phyloP scores from a whole-genome alignment of 352 stramenopile genomes.

The Pythium periplocum region DNA sequence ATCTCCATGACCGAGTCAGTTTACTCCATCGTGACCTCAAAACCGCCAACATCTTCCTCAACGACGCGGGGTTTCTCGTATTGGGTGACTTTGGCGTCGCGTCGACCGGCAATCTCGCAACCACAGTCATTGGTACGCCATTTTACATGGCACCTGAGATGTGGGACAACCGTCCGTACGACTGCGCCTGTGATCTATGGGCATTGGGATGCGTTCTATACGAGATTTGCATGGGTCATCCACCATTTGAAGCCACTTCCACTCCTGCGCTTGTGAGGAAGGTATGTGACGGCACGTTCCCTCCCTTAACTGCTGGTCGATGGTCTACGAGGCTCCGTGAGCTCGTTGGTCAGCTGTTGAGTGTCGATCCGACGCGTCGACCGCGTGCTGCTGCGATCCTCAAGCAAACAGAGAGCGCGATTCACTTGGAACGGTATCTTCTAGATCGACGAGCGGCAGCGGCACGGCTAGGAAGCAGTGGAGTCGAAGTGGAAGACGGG shows the following conservation, averaged over 20 bases:
- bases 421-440: slow-evolving; percentile 31
- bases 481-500: slow-evolving; percentile 8
- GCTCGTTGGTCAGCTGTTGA: slow-evolving; percentile 33
- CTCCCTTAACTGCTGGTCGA: slow-evolving; percentile 21
- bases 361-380: slow-evolving; percentile 20
- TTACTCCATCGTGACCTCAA: slow-evolving; percentile 90
- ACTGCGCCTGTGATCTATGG: slow-evolving; percentile 83
- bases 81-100: slow-evolving; percentile 89
- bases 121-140: slow-evolving; percentile 85
- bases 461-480: background rate
- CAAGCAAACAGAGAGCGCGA: slow-evolving; percentile 12
- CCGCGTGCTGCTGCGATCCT: slow-evolving; percentile 35
- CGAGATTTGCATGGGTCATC: slow-evolving; percentile 66
- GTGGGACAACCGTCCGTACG: slow-evolving; percentile 74
- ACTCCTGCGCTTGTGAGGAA: slow-evolving; percentile 47
- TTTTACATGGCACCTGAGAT: slow-evolving; percentile 89
- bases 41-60: slow-evolving; percentile 87
- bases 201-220: slow-evolving; percentile 85
- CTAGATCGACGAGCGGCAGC: slow-evolving; percentile 6
- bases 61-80: slow-evolving; percentile 56
- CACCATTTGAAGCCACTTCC: slow-evolving; percentile 47
- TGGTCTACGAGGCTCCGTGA: slow-evolving; percentile 29
- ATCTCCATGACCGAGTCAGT: slow-evolving; percentile 73
- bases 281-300: slow-evolving; percentile 41
- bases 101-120: slow-evolving; percentile 39